Evolutionary conservation across 1,284 basidiomycete genomes (phyloP).

Genomic region (Cryptococcus amylolentus): DNA sequence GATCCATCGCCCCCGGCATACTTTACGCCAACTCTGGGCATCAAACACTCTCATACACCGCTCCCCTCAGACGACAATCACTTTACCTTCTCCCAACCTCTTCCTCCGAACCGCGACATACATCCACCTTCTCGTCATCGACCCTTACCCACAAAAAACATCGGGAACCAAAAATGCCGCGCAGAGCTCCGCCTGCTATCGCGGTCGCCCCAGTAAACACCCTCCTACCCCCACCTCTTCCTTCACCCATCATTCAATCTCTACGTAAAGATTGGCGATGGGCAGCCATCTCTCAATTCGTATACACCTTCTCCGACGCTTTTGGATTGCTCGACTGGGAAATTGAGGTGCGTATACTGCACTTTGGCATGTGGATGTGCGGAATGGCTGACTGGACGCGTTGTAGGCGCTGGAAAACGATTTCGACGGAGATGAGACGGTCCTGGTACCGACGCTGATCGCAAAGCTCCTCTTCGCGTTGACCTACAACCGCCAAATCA

Average conservation of each 20-base stretch:
- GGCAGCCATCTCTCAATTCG: constrained; percentile 49
- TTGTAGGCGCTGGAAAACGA: constrained; percentile 51
- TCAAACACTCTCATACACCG: neutral
- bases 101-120: neutral
- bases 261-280: constrained; percentile 48
- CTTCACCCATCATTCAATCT: constrained; percentile 42
- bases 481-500: constrained; percentile 53
- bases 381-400: neutral
- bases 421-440: constrained; percentile 50
- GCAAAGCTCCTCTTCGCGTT: constrained; percentile 52
- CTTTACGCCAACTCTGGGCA: too few relatives aligned
- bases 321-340: constrained; percentile 47
- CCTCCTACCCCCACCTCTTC: constrained; percentile 32
- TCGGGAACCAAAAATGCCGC: constrained; percentile 26
- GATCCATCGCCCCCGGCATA: too few relatives aligned
- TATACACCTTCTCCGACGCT: constrained; percentile 47
- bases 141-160: neutral
- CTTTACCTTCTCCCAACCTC: neutral
- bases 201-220: constrained; percentile 27
- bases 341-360: constrained; percentile 37
- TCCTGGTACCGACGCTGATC: constrained; percentile 50
- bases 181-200: constrained; percentile 16
- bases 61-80: neutral
- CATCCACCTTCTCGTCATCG: neutral
- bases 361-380: neutral